Percentiles rank a stretch among this genome's conserved stretches.
These are phyloP conservation scores for Camellia sinensis DNA, from an alignment of 148 eudicot genomes.

Conservation along the genomic window DNA sequence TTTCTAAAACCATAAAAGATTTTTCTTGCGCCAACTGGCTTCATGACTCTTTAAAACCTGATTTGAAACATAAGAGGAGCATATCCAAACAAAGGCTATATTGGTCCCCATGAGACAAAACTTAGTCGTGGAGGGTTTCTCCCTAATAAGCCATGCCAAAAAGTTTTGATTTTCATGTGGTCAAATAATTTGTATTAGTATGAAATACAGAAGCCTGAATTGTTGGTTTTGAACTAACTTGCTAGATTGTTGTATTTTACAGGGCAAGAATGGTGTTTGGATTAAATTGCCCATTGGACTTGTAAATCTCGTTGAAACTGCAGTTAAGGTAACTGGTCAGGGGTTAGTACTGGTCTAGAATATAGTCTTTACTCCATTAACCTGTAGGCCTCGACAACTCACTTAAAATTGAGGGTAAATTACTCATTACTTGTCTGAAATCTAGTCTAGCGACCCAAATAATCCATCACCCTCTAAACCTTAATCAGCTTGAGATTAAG, in stretches of 20 bases:
- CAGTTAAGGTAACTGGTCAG: conserved; percentile 47
- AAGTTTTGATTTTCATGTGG: neutral
- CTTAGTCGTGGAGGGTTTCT: neutral
- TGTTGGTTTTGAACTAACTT: neutral
- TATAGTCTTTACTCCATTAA: neutral
- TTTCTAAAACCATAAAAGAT: neutral
- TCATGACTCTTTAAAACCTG: neutral
- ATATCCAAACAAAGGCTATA: neutral
- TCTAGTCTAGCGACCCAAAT: neutral
- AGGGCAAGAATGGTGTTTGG: conserved; percentile 89
- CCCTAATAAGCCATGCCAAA: neutral
- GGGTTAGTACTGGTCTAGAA: neutral
- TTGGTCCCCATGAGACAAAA: neutral
- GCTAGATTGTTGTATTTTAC: conserved; percentile 15
- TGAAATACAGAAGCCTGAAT: neutral
- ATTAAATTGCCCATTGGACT: conserved; percentile 62
- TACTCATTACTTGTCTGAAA: neutral
- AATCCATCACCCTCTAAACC: neutral
- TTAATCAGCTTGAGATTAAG: neutral
- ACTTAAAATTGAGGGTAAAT: neutral
- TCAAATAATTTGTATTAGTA: neutral
- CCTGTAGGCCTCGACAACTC: neutral
- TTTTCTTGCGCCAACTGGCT: neutral
- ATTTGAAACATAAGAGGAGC: neutral
- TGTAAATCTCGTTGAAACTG: conserved; percentile 64